Conservation (phyloP, 306 rosid species). For the Myrica gale region DNA sequence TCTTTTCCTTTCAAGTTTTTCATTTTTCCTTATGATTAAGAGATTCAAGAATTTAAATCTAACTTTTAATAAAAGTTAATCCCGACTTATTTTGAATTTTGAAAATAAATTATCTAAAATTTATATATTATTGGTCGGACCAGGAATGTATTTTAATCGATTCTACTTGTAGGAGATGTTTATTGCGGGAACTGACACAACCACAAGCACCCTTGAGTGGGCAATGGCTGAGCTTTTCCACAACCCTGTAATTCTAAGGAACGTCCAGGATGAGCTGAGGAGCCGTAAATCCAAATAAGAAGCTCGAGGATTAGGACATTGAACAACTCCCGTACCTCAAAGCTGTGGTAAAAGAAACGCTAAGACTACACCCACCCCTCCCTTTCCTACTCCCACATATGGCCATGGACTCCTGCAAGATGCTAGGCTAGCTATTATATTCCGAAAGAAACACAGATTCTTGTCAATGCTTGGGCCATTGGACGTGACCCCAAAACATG, state of each 20-base stretch:
- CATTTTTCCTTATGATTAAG: too few relatives aligned
- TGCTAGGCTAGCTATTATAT: constrained; percentile 55
- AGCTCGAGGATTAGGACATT: constrained; percentile 59
- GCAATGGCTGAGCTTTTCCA: constrained; percentile 78
- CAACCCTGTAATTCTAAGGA: constrained; percentile 57
- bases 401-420: constrained; percentile 62
- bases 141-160: background rate
- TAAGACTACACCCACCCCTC: constrained; percentile 90
- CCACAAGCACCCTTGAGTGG: constrained; percentile 88
- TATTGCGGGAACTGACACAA: constrained; percentile 85
- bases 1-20: too few relatives aligned
- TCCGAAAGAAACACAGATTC: constrained; percentile 69
- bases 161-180: constrained; percentile 65
- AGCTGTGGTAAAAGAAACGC: constrained; percentile 80
- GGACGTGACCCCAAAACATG: constrained; percentile 71
- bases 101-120: too few relatives aligned
- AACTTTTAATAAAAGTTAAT: too few relatives aligned
- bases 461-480: constrained; percentile 89
- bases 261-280: constrained; percentile 65
- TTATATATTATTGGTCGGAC: too few relatives aligned
- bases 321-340: constrained; percentile 66
- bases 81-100: too few relatives aligned
- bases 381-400: constrained; percentile 86
- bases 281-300: constrained; percentile 35
- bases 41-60: too few relatives aligned